A percentile compares a stretch with the other conserved stretches of the same genome.
These are phyloP conservation scores for Apiotrichum gracile DNA, from an alignment of 1,284 basidiomycete species.

Conservation along the genomic window DNA sequence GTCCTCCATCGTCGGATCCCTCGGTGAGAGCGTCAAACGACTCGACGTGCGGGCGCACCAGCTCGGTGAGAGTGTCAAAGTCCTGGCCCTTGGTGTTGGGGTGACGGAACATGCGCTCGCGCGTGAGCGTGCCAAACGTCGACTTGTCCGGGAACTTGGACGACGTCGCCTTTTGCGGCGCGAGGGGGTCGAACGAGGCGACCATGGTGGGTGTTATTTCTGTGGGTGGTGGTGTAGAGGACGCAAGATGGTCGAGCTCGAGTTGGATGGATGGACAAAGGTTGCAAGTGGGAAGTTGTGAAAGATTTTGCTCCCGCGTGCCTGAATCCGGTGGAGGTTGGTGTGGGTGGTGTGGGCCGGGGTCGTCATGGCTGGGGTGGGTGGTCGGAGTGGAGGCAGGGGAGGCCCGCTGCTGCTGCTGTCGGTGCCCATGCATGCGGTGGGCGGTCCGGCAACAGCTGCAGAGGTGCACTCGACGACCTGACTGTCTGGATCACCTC, in stretches of 20 bases:
- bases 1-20: slow-evolving; percentile 67
- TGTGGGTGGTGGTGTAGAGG: background rate
- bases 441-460: no score
- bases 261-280: background rate
- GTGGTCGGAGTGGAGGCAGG: no score
- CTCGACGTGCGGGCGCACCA: slow-evolving; percentile 89
- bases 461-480: no score
- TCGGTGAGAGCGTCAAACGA: slow-evolving; percentile 96
- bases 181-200: slow-evolving; percentile 37
- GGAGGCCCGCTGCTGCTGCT: no score
- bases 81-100: slow-evolving; percentile 67
- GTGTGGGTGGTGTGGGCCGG: no score
- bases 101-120: slow-evolving; percentile 74
- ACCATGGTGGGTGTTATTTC: slow-evolving; percentile 6
- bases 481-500: no score
- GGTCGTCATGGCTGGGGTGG: no score
- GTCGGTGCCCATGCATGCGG: no score
- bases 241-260: background rate
- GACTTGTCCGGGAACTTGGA: slow-evolving; percentile 28
- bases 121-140: slow-evolving; percentile 73
- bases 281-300: background rate
- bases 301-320: background rate
- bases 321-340: background rate
- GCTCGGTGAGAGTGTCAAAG: slow-evolving; percentile 81
- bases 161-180: slow-evolving; percentile 31